phyloP scores from a whole-genome alignment of 2,329 filamentous ascomycete species.

The Pseudogymnoascus sp. region DNA sequence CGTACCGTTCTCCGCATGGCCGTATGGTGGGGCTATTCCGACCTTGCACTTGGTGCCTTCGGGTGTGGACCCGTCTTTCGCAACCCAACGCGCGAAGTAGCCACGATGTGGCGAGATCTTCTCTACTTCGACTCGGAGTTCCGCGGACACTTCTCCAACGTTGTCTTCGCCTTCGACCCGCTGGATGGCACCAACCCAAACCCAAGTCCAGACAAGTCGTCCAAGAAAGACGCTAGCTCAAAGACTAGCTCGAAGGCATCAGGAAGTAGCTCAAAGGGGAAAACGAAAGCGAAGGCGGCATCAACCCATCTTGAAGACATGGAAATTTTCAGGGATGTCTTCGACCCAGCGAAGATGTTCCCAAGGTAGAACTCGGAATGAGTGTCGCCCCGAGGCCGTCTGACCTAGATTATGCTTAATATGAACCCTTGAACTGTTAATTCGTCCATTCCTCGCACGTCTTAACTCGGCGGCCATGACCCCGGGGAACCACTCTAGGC shows the following conservation, averaged over 20 bases:
- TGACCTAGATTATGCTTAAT: constrained; percentile 8
- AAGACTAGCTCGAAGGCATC: constrained; percentile 31
- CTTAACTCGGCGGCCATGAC: neutral
- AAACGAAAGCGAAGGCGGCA: constrained; percentile 24
- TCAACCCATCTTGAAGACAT: constrained; percentile 32
- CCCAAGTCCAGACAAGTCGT: constrained; percentile 10
- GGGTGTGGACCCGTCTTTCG: constrained; percentile 54
- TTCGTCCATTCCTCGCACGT: neutral
- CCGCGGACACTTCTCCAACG: constrained; percentile 50
- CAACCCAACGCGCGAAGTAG: constrained; percentile 57
- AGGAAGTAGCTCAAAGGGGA: constrained; percentile 27
- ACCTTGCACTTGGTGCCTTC: constrained; percentile 55
- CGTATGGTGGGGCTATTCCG: constrained; percentile 46
- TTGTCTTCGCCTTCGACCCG: constrained; percentile 58
- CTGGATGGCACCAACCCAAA: constrained; percentile 20
- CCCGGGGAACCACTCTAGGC: neutral
- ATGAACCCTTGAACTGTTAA: neutral
- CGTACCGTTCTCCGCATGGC: constrained; percentile 62
- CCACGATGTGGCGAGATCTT: constrained; percentile 57
- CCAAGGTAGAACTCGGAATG: neutral
- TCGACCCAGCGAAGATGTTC: constrained; percentile 38
- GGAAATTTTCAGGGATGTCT: constrained; percentile 44
- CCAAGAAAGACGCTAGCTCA: constrained; percentile 19
- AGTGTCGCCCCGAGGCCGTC: neutral
- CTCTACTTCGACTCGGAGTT: constrained; percentile 55